phyloP scores from a whole-genome alignment of 2,329 filamentous ascomycete genomes.

The Neonectria ditissima region DNA sequence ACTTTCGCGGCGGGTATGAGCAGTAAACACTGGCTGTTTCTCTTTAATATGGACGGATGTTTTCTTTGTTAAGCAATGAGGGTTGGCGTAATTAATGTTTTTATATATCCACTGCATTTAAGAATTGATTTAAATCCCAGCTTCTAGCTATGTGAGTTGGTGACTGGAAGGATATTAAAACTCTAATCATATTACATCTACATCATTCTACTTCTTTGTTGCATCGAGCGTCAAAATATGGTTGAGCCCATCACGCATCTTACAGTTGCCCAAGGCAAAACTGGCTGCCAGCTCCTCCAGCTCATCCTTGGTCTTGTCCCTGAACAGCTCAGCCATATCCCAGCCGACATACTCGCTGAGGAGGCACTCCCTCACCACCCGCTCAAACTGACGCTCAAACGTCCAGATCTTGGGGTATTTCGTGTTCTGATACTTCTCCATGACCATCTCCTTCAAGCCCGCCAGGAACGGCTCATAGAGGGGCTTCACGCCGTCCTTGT shows the following conservation, averaged over 20 bases:
- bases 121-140: too few relatives aligned
- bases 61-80: not conserved
- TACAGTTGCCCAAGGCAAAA: constrained; percentile 67
- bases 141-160: too few relatives aligned
- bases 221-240: constrained; percentile 54
- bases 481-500: constrained; percentile 45
- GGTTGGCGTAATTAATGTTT: not conserved
- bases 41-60: not conserved
- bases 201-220: not conserved
- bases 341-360: constrained; percentile 63
- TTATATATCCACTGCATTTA: too few relatives aligned
- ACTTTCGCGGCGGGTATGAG: constrained; percentile 14
- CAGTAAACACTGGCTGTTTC: not conserved
- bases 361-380: constrained; percentile 53
- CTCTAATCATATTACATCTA: not conserved
- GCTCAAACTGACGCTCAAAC: constrained; percentile 63
- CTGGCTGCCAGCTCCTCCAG: constrained; percentile 64
- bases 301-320: constrained; percentile 61
- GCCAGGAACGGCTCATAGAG: constrained; percentile 55
- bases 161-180: not conserved
- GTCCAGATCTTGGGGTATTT: constrained; percentile 63
- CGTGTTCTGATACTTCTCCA: constrained; percentile 54
- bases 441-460: constrained; percentile 58
- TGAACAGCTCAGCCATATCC: constrained; percentile 68
- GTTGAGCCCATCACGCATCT: constrained; percentile 64